phyloP scores from a whole-genome alignment of 2,329 filamentous ascomycete species.

The Fusarium keratoplasticum region DNA sequence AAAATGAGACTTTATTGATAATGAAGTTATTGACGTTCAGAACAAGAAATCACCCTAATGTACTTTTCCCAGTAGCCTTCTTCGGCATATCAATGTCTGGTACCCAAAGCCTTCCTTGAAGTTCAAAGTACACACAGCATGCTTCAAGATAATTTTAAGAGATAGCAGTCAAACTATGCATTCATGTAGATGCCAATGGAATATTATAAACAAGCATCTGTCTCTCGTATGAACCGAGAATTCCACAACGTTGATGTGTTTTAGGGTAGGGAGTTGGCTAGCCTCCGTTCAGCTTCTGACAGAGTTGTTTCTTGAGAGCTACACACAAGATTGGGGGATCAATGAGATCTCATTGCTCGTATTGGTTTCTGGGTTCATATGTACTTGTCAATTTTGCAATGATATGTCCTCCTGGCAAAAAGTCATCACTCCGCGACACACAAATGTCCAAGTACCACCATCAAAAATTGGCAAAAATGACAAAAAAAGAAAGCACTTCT shows the following conservation, averaged over 20 bases:
- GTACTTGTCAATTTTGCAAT: background rate
- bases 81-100: background rate
- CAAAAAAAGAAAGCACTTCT: conserved; percentile 42
- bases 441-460: background rate
- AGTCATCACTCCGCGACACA: background rate
- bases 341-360: background rate
- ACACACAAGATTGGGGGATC: no score
- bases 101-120: background rate
- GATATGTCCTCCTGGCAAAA: background rate
- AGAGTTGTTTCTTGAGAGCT: background rate
- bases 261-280: background rate
- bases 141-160: background rate
- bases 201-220: background rate
- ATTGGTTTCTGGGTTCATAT: background rate
- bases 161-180: accelerated
- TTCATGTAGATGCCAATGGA: background rate
- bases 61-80: background rate
- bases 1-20: background rate
- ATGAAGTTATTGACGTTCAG: background rate
- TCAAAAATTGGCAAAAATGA: background rate
- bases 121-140: background rate
- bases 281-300: background rate
- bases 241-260: background rate
- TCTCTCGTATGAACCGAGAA: background rate
- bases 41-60: accelerated